Evolutionary conservation across 768 basidiomycete species (phyloP), one percentile per base, ranked within the genome.

Genomic region (Kwoniella dendrophila): DNA sequence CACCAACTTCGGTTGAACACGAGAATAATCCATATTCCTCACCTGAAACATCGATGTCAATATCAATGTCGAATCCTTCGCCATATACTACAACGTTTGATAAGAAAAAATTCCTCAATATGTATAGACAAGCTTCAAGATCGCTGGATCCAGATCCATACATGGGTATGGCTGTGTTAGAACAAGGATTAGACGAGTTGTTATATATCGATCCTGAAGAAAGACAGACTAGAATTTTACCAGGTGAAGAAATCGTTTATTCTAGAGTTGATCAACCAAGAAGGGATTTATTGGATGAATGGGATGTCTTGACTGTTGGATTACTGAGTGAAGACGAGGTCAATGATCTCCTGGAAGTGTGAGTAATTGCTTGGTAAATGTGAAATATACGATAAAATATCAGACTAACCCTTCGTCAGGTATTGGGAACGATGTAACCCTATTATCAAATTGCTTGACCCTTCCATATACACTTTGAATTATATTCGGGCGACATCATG

Each of bases 61-160:
- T 8, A 49, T 38, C 53, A 22, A n/a, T 4, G 18, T 22, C 26
- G 50, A 52, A 5, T 52, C 50, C 22, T n/a, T 41, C 24, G 26
- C 56, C 43, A 8, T 27, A 58, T n/a, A 24, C 33, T 12, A 10
- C 40, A 2, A 4, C 22, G 14, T 59, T 59, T 36, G 58, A 59
- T 24, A 22, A 48, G 33, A 16, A 33, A 8, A 59, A 51, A 40
- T 59, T 59, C n/a, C 34, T 59, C 7, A 34, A 38, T 16, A 50
- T 59, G 48, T 59, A 59, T 36, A 26, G 58, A 16, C 58, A 59
- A 30, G 58, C 58, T 10, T 32, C 41, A n/a, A 32, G 58, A 16
- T 50, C 41, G 3, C 48, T 59, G 11, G 58, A 59, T 41, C 58
- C 58, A 24, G 58, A 59, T 59, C 58, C 58, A 43, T 59, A 50